Evolutionary conservation across 2,329 filamentous ascomycete genomes (phyloP), one percentile per base, ranked within the genome.

Genomic region (Fusarium floridanum): DNA sequence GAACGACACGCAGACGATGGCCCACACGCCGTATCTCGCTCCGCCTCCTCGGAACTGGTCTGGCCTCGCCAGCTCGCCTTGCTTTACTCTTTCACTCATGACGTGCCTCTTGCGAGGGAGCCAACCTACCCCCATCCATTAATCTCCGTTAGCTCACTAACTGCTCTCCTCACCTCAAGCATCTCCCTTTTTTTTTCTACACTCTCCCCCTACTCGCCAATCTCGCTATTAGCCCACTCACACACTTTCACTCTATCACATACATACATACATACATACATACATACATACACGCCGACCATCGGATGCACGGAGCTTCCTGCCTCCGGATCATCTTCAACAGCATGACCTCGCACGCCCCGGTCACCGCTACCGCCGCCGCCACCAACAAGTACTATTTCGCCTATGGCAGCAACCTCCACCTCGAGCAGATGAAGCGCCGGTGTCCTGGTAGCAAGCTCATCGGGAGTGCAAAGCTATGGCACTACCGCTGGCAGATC

Each of bases 401-500:
- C 71, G 85, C 84, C 39, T 87, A 86, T 64, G 86, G 85, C 56
- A 86, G 84, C 76, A 87, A 87, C 73, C 80, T 87, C 53, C 83
- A 82, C 72, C 78, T 85, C 65, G 79, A 81, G 63, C 85, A 87
- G 78, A 87, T 87, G 85, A 82, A 82, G 68, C 72, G 74, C 22
- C 80, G 85, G 67, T 87, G 86, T 62, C 85, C 85, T 22, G 80
- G 80, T 24, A 85, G 83, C 77, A 79, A 73, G 27, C 83, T 82
- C 72, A 78, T 85, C 68, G 85, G 85, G 6, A 77, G 78, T 14
- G 85, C 80, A 22, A 78, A 81, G 12, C 79, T 87, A n/a, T 70
- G 75, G 24, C 79, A 83, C 69, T 82, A 84, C 72, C 79, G 81
- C 36, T 87, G 85, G 82, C 84, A 85, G 75, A 86, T 87, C 81